phyloP scores from a whole-genome alignment of 1,139 yeast genomes.

The Diutina siamensis region DNA sequence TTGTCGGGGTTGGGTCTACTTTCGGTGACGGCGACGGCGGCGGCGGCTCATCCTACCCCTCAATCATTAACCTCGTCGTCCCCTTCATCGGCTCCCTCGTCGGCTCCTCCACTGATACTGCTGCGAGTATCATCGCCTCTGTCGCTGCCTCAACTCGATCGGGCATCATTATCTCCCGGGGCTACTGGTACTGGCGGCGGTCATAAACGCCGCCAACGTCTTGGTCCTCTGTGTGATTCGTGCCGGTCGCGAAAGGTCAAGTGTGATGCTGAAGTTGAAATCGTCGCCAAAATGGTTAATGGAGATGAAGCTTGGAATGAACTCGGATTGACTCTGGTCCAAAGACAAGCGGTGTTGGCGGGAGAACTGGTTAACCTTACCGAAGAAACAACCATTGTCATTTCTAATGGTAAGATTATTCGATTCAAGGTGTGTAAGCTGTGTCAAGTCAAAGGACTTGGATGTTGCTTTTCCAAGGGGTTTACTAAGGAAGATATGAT shows the following conservation, averaged over 20 bases:
- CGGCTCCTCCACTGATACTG: background rate
- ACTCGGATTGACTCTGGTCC: background rate
- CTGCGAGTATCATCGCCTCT: background rate
- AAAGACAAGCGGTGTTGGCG: background rate
- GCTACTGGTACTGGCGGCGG: background rate
- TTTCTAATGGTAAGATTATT: constrained; percentile 27
- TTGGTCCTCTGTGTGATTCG: constrained; percentile 67
- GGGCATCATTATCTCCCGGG: background rate
- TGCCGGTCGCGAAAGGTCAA: constrained; percentile 65
- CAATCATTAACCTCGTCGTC: background rate
- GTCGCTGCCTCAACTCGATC: background rate
- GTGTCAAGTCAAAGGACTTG: constrained; percentile 30
- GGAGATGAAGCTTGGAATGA: background rate
- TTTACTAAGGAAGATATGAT: constrained; percentile 47
- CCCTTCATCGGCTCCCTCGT: background rate
- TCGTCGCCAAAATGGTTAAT: constrained; percentile 4
- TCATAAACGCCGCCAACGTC: constrained; percentile 42
- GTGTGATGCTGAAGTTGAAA: constrained; percentile 53
- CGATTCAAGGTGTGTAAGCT: constrained; percentile 40
- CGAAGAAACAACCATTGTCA: constrained; percentile 11
- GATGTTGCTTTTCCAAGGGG: constrained; percentile 45
- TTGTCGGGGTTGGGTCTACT: background rate
- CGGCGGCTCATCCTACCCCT: no score
- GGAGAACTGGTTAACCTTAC: constrained; percentile 9
- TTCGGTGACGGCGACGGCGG: background rate